These are phyloP conservation scores for Blastobotrys peoriensis DNA, from an alignment of 805 yeast genomes.

Conservation along the genomic window DNA sequence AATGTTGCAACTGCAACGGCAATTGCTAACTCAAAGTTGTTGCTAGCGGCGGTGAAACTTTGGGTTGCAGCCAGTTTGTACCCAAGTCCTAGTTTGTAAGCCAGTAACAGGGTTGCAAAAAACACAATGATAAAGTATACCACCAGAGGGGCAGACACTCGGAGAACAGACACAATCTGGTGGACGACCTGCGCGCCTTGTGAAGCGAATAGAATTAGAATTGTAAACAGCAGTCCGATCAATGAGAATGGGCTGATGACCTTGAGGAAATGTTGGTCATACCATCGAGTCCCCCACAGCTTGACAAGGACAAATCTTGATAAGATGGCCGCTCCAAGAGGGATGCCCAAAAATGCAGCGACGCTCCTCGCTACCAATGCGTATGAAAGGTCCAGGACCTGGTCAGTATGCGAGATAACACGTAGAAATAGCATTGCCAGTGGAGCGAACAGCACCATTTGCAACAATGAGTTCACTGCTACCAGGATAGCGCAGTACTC, in stretches of 20 bases:
- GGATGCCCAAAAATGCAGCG: constrained; percentile 49
- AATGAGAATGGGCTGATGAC: constrained; percentile 45
- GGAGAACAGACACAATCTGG: constrained; percentile 44
- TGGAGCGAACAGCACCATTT: constrained; percentile 49
- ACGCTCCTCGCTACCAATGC: constrained; percentile 43
- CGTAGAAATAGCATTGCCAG: constrained; percentile 43
- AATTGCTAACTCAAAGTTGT: constrained; percentile 51
- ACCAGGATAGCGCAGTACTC: constrained; percentile 49
- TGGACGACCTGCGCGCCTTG: constrained; percentile 44
- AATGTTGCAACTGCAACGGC: constrained; percentile 49
- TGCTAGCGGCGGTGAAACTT: constrained; percentile 51
- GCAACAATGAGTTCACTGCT: constrained; percentile 44
- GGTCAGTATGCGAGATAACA: constrained; percentile 31
- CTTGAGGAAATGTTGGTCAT: constrained; percentile 34
- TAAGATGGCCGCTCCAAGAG: constrained; percentile 41
- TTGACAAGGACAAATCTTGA: constrained; percentile 37
- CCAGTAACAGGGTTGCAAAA: constrained; percentile 38
- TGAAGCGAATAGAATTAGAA: constrained; percentile 45
- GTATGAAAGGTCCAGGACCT: constrained; percentile 27
- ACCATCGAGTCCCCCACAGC: constrained; percentile 19
- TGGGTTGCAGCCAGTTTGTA: constrained; percentile 44
- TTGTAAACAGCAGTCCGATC: constrained; percentile 47
- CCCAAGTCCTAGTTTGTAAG: constrained; percentile 17
- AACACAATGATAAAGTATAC: constrained; percentile 44
- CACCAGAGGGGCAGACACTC: constrained; percentile 45